Base-by-base conservation (phyloP, 345 rosid species). In the Cardamine resedifolia region DNA sequence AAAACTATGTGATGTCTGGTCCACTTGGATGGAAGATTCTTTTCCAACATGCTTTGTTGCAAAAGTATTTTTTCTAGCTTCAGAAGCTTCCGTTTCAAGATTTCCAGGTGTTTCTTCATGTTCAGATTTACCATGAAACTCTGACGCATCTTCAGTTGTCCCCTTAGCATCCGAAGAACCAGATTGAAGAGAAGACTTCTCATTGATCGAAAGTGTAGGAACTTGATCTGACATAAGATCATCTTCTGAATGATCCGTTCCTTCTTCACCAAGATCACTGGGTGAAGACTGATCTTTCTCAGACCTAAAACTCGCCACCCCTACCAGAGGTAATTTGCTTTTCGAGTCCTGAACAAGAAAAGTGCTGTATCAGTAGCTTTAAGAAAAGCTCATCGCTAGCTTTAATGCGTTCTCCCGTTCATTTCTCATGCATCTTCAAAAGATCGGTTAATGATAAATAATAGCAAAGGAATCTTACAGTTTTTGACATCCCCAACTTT, bases 161-260 rank as follows among this genome's bases (percentile, higher is more conserved):
- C 66, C 80, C 65, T 66, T 82, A 60, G 77, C 83, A 60, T 83
- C 73, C 38, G 73, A 50, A 38, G 86, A 75, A 71, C 79, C 85
- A 71, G 81, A 72, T 28, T 67, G 83, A 24, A 85, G 71, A 52
- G 84, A 70, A 43, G 87, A 76, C 48, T 68, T 85, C 69, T 85
- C 96, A 53, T 77, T 85, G 72, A 86, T 83, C 50, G 96, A 83
- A 50, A 83, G 79, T 74, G 96, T 86, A 60, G 91, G 97, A 83
- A 87, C 93, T 85, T 86, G 90, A 83, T 90, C 95, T 68, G 96
- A 82, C 43, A 58, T 77, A 71, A 79, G 66, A 77, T 83, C 87
- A 70, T 87, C 88, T 10, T 87, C 94, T 64, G 76, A 64, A 78
- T 84, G 78, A 75, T 80, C 85, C 34, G 36, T 74, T 81, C 64